Evolutionary conservation across 306 rosid genomes (phyloP), one percentile per base, ranked within the genome.

Genomic region (Lathyrus sativus): DNA sequence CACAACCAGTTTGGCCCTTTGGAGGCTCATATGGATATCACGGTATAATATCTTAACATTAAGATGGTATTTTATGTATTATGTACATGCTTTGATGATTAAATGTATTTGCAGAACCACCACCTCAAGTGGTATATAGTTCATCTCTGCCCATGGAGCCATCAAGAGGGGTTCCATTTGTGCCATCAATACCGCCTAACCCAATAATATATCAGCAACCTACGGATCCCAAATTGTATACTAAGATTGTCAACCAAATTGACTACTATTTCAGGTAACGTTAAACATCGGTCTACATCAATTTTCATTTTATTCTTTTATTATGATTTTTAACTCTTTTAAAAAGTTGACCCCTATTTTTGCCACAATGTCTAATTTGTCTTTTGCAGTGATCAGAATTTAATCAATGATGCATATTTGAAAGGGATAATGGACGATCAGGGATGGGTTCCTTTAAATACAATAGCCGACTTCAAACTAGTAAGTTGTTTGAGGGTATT

Each of bases 231-330:
- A 86, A 72, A 55, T 75, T 95, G 79, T 82, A 67, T 44, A 6
- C 74, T 73, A 81, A 69, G 84, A 95, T 95, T 59, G 87, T 87
- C 69, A 81, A 74, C 53, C 99, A 95, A 81, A 87, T 95, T 71
- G 89, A 88, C 42, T 95, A 95, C 70, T 95, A 95, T 71, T 95
- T 95, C 82, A 90, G 97, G 99, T 91, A 77, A 29, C 67, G 37
- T 77, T 75, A 66, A 45, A 18, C 60, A 33, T 42, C 49, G 11
- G 9, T 69, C 5, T 28, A 28, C 29, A 6, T 12, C 15, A 51
- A 11, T 66, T 64, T 62, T 22, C 17, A 54, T 24, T 46, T 67
- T 73, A 66, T 62, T 56, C 28, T 42, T 67, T 56, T 31, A 3
- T 17, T 19, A 29, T 11, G 37, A 12, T 62, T 63, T 77, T 71